phyloP scores from a whole-genome alignment of 2,329 filamentous ascomycete species.

The Ceratocystis smalleyi region DNA sequence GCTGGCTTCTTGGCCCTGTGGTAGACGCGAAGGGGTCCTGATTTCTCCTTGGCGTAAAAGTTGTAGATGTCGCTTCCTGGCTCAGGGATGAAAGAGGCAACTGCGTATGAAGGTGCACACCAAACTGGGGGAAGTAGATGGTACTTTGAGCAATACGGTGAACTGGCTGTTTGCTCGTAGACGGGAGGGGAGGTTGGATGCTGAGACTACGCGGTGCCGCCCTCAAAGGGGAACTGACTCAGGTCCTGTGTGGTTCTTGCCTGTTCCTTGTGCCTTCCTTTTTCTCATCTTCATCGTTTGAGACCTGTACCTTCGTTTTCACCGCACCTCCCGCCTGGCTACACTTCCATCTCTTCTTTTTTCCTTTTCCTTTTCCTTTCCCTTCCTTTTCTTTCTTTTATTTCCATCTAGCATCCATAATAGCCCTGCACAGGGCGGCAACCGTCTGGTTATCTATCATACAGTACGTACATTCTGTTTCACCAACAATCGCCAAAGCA shows the following conservation, averaged over 20 bases:
- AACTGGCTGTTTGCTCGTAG: neutral
- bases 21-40: neutral
- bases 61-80: neutral
- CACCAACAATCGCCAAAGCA: too few species aligned
- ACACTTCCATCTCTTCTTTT: neutral
- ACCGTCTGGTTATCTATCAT: neutral
- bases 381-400: neutral
- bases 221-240: neutral
- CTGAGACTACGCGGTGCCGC: neutral
- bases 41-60: neutral
- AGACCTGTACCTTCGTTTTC: neutral
- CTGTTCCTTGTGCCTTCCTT: too few species aligned
- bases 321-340: neutral
- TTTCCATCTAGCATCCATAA: neutral
- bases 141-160: neutral
- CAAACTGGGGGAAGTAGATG: neutral
- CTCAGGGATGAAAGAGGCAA: neutral
- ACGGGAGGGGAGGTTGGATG: neutral
- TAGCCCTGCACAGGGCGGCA: neutral
- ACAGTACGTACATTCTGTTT: too few species aligned
- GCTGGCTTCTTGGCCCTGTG: neutral
- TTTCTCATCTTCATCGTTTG: too few species aligned
- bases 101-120: neutral
- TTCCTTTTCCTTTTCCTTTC: neutral
- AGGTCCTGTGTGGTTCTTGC: too few species aligned